Base-by-base conservation (phyloP, 2,329 filamentous ascomycete species). In the Alternaria dauci region DNA sequence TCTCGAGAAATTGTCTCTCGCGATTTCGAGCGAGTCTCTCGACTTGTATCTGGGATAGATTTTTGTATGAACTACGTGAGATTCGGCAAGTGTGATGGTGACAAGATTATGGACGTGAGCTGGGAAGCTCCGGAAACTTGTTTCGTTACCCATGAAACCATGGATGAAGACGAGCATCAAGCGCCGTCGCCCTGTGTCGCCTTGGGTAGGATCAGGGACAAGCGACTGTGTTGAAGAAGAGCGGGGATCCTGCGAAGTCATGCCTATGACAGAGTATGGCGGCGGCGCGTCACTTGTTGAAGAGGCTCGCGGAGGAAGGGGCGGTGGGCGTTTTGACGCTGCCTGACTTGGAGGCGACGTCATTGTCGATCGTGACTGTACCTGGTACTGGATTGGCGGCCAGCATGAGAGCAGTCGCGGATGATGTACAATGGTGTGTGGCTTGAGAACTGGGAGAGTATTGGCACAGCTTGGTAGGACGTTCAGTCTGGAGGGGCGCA, bases 141-240 rank as follows among this genome's bases (percentile, higher is more conserved):
- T 90, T 76, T 95, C 91, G 61, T 92, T 90, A 52, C 94, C 93
- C 84, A 95, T 90, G 80, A 96, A 97, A 62, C 94, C 93, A 81
- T 97, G 94, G 57, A 97, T 88, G 75, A 93, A 97, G 54, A 97
- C 82, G 23, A 96, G 76, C 1, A 97, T 84, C 25, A 97, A 82
- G 26, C 83, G 85, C 51, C 87, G 80, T 25, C 79, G 75, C n/a
- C 77, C 75, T 9, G 68, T 62, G 28, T 74, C 66, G 14, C 72
- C 69, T 32, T 60, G 42, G 4, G 76, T 67, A 12, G 70, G 69
- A 32, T 78, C 73, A 25, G 81, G 81, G 5, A 78, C 68, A 8
- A 84, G 76, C 4, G 82, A 84, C 55, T 84, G 78, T 4, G 77
- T 79, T 3, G 82, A 84, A 2, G 79, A 80, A 3, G 80, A 79